Evolutionary conservation across 306 rosid genomes (phyloP).

Genomic region (Canavalia gladiata): DNA sequence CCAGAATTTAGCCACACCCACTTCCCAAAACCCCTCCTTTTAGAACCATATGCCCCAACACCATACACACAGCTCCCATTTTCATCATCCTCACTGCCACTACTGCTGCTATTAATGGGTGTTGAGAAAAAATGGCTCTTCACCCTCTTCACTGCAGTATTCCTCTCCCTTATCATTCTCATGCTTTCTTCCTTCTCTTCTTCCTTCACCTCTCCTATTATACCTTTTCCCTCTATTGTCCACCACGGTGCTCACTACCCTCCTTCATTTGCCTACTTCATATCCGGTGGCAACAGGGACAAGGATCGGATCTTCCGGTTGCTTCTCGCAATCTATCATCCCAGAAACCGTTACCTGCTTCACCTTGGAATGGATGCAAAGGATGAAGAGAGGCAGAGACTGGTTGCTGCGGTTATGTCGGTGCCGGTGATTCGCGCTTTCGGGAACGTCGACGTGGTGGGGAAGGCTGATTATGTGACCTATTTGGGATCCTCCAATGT

Average conservation of each 20-base stretch:
- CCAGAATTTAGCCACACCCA: slow-evolving; percentile 30
- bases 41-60: slow-evolving; percentile 14
- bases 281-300: slow-evolving; percentile 70
- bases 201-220: slow-evolving; percentile 61
- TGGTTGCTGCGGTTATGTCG: slow-evolving; percentile 52
- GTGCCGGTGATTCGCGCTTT: slow-evolving; percentile 78
- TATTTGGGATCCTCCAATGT: slow-evolving; percentile 73
- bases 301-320: slow-evolving; percentile 76
- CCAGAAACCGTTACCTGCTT: slow-evolving; percentile 76
- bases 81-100: background rate
- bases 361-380: slow-evolving; percentile 72
- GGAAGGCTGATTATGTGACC: slow-evolving; percentile 79
- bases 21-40: slow-evolving; percentile 40
- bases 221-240: slow-evolving; percentile 67
- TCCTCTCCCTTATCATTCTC: slow-evolving; percentile 66
- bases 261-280: slow-evolving; percentile 84
- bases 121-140: slow-evolving; percentile 85
- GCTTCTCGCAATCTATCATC: slow-evolving; percentile 79
- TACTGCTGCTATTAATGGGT: slow-evolving; percentile 61
- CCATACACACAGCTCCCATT: background rate
- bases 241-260: slow-evolving; percentile 69
- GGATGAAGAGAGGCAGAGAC: slow-evolving; percentile 65
- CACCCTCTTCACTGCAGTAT: slow-evolving; percentile 73
- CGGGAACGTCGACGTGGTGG: slow-evolving; percentile 80
- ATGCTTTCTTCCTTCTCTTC: slow-evolving; percentile 67